Conservation (phyloP, 805 yeast genomes). For the Ogataea degrootiae region DNA sequence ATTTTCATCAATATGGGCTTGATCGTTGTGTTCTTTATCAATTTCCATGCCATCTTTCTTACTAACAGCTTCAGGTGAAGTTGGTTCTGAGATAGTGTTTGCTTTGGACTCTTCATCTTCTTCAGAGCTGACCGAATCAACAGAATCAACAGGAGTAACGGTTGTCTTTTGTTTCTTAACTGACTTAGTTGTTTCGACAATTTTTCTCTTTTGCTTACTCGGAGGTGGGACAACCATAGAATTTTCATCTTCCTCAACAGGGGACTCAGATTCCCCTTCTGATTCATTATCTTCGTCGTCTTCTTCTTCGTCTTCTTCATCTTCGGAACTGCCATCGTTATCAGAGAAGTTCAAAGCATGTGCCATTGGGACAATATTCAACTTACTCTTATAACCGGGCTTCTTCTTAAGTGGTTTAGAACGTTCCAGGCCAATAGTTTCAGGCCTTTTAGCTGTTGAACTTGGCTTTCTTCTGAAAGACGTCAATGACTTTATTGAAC, state of each 20-base stretch:
- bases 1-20: background rate
- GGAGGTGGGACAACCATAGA: conserved; percentile 12
- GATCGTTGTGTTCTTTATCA: conserved; percentile 15
- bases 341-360: conserved; percentile 47
- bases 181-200: conserved; percentile 6
- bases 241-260: conserved; percentile 20
- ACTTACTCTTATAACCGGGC: conserved; percentile 12
- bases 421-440: background rate
- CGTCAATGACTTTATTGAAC: conserved; percentile 17
- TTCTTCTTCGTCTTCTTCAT: conserved; percentile 21
- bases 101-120: conserved; percentile 15
- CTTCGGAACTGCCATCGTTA: conserved; percentile 23
- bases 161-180: background rate
- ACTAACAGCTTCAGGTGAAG: conserved; percentile 19
- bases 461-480: conserved; percentile 41
- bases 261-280: conserved; percentile 18
- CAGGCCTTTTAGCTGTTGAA: conserved; percentile 46
- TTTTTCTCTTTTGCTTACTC: conserved; percentile 21
- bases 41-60: conserved; percentile 24
- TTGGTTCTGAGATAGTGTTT: conserved; percentile 17
- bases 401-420: background rate
- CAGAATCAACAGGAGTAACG: background rate
- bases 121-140: conserved; percentile 7
- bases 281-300: conserved; percentile 17
- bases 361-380: conserved; percentile 44